phyloP scores from a whole-genome alignment of 345 rosid species.

The Hibiscus syriacus region DNA sequence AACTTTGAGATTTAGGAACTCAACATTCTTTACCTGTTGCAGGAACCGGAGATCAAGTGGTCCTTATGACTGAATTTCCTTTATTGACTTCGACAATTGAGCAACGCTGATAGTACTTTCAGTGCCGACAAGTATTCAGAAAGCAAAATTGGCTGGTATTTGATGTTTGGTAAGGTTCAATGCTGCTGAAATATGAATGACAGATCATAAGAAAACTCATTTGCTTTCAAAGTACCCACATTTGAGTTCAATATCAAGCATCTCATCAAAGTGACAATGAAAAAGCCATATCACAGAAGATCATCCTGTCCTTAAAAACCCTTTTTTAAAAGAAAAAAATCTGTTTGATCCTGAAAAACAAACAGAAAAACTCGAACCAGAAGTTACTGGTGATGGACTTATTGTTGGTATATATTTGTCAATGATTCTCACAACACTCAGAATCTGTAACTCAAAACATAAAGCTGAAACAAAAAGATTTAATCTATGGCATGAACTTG shows the following conservation, averaged over 20 bases:
- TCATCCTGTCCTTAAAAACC: slow-evolving; percentile 16
- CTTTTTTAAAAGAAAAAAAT: not conserved
- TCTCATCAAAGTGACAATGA: slow-evolving; percentile 11
- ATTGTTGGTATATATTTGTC: slow-evolving; percentile 18
- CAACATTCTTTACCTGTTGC: slow-evolving; percentile 11
- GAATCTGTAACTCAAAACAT: not conserved
- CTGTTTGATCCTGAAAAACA: not conserved
- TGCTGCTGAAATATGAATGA: slow-evolving; percentile 18
- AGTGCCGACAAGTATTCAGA: slow-evolving; percentile 15
- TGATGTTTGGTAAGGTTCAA: slow-evolving; percentile 17
- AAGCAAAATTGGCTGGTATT: slow-evolving; percentile 19
- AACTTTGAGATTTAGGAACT: slow-evolving; percentile 8
- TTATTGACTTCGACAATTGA: too few relatives aligned
- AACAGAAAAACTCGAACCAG: slow-evolving; percentile 1
- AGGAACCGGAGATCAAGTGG: slow-evolving; percentile 14
- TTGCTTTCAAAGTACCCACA: slow-evolving; percentile 24
- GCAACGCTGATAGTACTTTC: not conserved
- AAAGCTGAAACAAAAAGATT: slow-evolving; percentile 8
- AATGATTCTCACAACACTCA: slow-evolving; percentile 7
- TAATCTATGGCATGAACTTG: slow-evolving; percentile 11
- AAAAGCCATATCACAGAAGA: slow-evolving; percentile 6
- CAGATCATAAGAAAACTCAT: slow-evolving; percentile 31
- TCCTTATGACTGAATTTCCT: not conserved
- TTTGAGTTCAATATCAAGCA: slow-evolving; percentile 13
- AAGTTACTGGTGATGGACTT: slow-evolving; percentile 7